phyloP scores from a whole-genome alignment of 768 basidiomycete genomes.

The Leccinum boreale region DNA sequence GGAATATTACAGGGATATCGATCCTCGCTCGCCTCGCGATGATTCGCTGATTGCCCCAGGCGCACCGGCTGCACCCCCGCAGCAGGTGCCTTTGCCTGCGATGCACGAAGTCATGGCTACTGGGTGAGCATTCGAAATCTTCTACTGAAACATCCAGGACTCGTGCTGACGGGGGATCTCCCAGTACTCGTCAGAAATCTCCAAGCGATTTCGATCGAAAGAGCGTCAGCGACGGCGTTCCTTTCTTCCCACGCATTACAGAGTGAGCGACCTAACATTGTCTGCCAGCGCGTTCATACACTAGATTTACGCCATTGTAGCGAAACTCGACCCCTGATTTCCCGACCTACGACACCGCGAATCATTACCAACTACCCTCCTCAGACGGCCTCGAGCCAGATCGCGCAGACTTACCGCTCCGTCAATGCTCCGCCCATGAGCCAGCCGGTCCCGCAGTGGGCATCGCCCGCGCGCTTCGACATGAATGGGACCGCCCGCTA shows the following conservation, averaged over 20 bases:
- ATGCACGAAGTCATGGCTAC: slow-evolving; percentile 34
- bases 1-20: slow-evolving; percentile 11
- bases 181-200: slow-evolving; percentile 18
- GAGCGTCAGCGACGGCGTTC: slow-evolving; percentile 13
- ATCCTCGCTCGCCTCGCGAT: slow-evolving; percentile 34
- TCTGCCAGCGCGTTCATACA: neutral
- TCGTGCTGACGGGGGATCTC: neutral
- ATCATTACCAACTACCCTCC: slow-evolving; percentile 23
- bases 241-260: slow-evolving; percentile 8
- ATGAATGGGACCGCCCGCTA: slow-evolving; percentile 33
- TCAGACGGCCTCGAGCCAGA: slow-evolving; percentile 19
- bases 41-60: slow-evolving; percentile 22
- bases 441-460: slow-evolving; percentile 30
- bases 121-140: slow-evolving; percentile 10
- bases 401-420: slow-evolving; percentile 24
- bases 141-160: too few relatives aligned
- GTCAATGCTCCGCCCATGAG: slow-evolving; percentile 15
- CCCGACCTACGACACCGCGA: slow-evolving; percentile 30
- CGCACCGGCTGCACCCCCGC: slow-evolving; percentile 12
- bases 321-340: slow-evolving; percentile 53
- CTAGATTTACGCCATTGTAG: slow-evolving; percentile 28
- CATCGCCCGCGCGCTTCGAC: slow-evolving; percentile 22
- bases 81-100: slow-evolving; percentile 29
- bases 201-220: slow-evolving; percentile 15
- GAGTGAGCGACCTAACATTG: slow-evolving; percentile 24